Evolutionary conservation across 1,284 basidiomycete species (phyloP), one percentile per base, ranked within the genome.

Genomic region (Cutaneotrichosporon daszewskae): DNA sequence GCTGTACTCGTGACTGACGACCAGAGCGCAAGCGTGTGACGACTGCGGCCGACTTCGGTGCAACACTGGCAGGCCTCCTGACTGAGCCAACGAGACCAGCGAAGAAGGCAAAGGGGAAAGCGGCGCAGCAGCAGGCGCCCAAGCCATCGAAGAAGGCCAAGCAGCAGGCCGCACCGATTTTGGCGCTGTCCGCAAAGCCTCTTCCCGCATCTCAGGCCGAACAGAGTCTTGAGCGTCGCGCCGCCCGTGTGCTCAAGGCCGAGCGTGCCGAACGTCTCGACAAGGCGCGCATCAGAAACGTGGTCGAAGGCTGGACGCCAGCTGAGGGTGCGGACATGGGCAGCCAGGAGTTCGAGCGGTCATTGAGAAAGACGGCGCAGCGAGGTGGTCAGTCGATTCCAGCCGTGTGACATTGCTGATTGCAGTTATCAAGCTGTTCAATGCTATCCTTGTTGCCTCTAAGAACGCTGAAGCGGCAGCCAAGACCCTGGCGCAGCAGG

Each of bases 361-460:
- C 58, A 5, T 49, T 73, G 54, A 57, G 69, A 34, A 73, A 73
- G 59, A 62, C 65, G 8, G 71, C 71, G 13, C 71, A 73, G 54
- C 52, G 68, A 29, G 71, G 71, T 60, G 71, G 71, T 72, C 42
- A 66, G 71, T 68, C 19, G 1, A 18, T 16, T 9, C 10, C 3
- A 18, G 18, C 5, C 14, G 23, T 8, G 13, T 25, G 16, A 24
- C n/a, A n/a, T n/a, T 9, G 29, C 35, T 37, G 12, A 37, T 14
- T 17, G 2, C 49, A 72, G 71, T 73, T 20, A 68, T 73, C 65
- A 72, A 72, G 40, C 65, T 73, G 17, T 73, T 73, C 62, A 73
- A 73, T 50, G 71, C 71, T 8, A 73, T 73, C 43, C 60, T 72
- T 10, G 55, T 64, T 24, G 66, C 66, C 6, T 65, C 69, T 12